Evolutionary conservation across 129 eudicot species (phyloP).

Genomic region (Artemisia argyi): DNA sequence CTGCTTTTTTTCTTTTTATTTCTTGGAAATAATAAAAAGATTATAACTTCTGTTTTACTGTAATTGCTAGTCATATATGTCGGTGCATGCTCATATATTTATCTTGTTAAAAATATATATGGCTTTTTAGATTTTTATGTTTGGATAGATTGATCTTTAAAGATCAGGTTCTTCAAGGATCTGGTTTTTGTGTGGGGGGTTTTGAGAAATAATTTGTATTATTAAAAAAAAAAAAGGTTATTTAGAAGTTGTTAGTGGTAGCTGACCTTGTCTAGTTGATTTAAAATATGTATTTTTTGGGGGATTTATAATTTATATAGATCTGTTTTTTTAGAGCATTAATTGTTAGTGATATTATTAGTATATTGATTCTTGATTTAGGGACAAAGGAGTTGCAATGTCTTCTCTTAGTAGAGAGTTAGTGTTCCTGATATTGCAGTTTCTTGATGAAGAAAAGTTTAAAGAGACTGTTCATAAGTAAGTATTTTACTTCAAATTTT

Average conservation of each 20-base stretch:
- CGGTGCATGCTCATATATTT: conserved; percentile 53
- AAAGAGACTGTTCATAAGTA: conserved; percentile 95
- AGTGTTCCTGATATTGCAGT: conserved; percentile 80
- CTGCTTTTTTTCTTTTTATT: conserved; percentile 47
- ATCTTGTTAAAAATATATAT: background rate
- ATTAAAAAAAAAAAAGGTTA: background rate
- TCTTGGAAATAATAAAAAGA: conserved; percentile 3
- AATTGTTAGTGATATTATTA: conserved; percentile 11
- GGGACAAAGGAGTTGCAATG: conserved; percentile 46
- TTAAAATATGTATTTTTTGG: conserved; percentile 16
- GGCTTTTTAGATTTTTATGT: background rate
- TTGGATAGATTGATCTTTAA: conserved; percentile 31
- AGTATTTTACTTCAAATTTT: no score
- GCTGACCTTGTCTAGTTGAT: conserved; percentile 32
- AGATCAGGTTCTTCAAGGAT: conserved; percentile 40
- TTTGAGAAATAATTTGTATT: conserved; percentile 30
- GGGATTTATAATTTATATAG: conserved; percentile 40
- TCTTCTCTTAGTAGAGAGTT: conserved; percentile 87
- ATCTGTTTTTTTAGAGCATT: conserved; percentile 50
- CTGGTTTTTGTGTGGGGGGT: conserved; percentile 31
- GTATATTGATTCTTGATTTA: conserved; percentile 30
- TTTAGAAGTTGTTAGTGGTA: conserved; percentile 34
- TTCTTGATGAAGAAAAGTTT: conserved; percentile 88
- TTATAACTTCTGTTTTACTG: background rate
- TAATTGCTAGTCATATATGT: conserved; percentile 31